A percentile compares a stretch with the other conserved stretches of the same genome.
Conservation (phyloP, 805 yeast genomes). For the Starmerella kuoi region DNA sequence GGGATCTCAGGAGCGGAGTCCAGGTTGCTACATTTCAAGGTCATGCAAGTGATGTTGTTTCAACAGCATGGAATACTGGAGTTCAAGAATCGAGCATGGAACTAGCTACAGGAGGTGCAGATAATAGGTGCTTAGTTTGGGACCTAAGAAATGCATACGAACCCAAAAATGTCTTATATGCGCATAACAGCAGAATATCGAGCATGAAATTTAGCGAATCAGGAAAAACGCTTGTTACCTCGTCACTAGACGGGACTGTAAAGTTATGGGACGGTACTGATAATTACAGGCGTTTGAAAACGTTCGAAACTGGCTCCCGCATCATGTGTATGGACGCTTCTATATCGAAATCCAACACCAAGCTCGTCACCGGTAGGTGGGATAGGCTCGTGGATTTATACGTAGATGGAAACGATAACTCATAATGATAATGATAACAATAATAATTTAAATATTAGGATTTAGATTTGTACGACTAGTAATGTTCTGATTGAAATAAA, state of each 20-base stretch:
- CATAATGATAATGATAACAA: no score
- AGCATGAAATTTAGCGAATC: conserved; percentile 40
- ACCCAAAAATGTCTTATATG: conserved; percentile 42
- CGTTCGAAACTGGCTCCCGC: conserved; percentile 51
- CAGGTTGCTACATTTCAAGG: conserved; percentile 46
- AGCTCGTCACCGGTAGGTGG: conserved; percentile 70
- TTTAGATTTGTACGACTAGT: no score
- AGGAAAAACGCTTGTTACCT: conserved; percentile 26
- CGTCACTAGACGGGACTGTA: conserved; percentile 51
- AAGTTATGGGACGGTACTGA: conserved; percentile 50
- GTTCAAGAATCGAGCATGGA: conserved; percentile 36
- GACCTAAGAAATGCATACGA: conserved; percentile 50
- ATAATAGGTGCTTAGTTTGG: conserved; percentile 72
- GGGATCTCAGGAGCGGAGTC: conserved; percentile 81
- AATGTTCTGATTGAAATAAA: no score
- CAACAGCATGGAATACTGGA: conserved; percentile 49
- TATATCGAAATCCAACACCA: no score
- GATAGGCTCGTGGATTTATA: conserved; percentile 61
- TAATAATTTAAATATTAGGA: no score
- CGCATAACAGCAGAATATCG: conserved; percentile 42
- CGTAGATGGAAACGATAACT: no score
- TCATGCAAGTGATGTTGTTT: conserved; percentile 61
- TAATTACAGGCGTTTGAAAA: conserved; percentile 49
- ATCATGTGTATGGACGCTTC: no score
- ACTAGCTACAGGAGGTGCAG: conserved; percentile 75